These are phyloP conservation scores for Fusarium virguliforme DNA, from an alignment of 2,329 filamentous ascomycete species.

Conservation along the genomic window DNA sequence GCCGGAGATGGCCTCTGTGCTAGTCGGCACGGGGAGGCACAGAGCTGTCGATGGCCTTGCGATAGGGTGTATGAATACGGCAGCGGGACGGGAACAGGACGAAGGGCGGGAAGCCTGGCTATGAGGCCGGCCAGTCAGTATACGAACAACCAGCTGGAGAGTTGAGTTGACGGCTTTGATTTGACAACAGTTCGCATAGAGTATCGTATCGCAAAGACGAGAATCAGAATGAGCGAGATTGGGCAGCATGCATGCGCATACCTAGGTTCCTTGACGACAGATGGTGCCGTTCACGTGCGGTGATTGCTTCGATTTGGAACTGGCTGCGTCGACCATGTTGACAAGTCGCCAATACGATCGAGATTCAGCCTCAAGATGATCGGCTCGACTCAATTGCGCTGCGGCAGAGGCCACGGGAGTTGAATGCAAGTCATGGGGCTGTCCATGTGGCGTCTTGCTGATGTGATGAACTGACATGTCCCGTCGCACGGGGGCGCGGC, in stretches of 20 bases:
- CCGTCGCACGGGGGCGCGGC: conserved; percentile 16
- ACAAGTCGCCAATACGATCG: conserved; percentile 1
- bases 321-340: conserved; percentile 5
- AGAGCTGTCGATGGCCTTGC: conserved; percentile 11
- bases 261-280: too few species aligned
- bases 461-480: conserved; percentile 24
- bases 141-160: conserved; percentile 10
- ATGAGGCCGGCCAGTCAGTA: conserved; percentile 14
- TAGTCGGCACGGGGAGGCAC: conserved; percentile 21
- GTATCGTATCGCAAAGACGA: conserved; percentile 14
- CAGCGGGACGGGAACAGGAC: not conserved
- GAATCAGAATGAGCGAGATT: conserved; percentile 26
- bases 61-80: conserved; percentile 13
- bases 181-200: conserved; percentile 15
- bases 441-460: not conserved
- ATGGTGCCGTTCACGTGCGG: too few species aligned
- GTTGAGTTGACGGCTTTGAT: conserved; percentile 15
- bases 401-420: conserved; percentile 1
- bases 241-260: not conserved
- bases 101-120: not conserved
- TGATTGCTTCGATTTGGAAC: not conserved
- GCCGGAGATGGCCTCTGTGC: conserved; percentile 2
- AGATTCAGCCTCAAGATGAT: not conserved
- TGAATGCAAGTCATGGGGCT: conserved; percentile 17
- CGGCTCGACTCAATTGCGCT: too few species aligned